phyloP scores from a whole-genome alignment of 257 asterid genomes.

The Solanum arcanum region DNA sequence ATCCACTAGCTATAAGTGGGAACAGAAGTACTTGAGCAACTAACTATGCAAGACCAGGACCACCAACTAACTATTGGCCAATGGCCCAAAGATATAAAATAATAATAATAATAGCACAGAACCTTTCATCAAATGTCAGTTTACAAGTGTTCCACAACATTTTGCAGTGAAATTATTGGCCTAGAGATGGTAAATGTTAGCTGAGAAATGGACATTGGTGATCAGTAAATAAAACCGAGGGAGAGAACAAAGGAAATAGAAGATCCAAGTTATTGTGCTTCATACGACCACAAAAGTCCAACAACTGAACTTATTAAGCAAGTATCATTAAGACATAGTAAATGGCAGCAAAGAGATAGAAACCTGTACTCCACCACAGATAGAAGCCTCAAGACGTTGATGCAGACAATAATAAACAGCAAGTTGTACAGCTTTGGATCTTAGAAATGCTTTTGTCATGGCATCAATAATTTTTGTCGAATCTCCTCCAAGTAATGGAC shows the following conservation, averaged over 20 bases:
- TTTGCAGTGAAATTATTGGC: background rate
- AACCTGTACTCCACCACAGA: slow-evolving; percentile 73
- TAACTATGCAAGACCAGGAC: background rate
- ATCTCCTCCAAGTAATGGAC: slow-evolving; percentile 25
- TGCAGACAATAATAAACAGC: slow-evolving; percentile 80
- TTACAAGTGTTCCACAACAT: background rate
- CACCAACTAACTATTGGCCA: background rate
- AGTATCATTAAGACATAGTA: background rate
- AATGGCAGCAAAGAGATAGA: background rate
- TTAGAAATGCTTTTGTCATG: slow-evolving; percentile 67
- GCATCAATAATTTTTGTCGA: slow-evolving; percentile 43
- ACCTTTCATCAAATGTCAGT: background rate
- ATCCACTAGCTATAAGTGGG: background rate
- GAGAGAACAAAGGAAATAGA: background rate
- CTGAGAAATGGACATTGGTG: background rate
- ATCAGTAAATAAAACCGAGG: background rate
- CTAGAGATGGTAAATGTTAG: background rate
- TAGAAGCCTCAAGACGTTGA: slow-evolving; percentile 74
- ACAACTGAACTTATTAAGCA: background rate
- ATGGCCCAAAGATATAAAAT: background rate
- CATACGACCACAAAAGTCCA: background rate
- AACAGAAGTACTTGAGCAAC: background rate
- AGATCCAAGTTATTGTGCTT: background rate
- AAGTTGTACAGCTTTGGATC: slow-evolving; percentile 81
- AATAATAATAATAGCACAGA: background rate